Evolutionary conservation across 2,329 filamentous ascomycete species (phyloP).

Genomic region (Paracoccidioides lutzii): DNA sequence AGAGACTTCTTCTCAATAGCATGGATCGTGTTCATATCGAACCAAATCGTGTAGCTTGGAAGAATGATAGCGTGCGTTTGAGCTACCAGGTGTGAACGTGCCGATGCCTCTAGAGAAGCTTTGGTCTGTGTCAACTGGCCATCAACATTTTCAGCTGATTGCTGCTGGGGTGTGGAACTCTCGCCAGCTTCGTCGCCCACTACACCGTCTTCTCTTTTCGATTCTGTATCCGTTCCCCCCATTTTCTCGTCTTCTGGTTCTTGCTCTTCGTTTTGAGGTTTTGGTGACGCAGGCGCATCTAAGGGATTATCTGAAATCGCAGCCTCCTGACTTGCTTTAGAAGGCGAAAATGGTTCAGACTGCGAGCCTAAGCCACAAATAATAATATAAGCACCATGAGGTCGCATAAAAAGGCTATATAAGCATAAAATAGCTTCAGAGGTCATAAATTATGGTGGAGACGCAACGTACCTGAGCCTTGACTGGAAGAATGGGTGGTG

Average conservation of each 20-base stretch:
- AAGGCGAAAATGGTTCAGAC: conserved; percentile 21
- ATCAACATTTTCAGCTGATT: conserved; percentile 37
- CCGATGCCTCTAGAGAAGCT: conserved; percentile 67
- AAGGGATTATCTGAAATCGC: conserved; percentile 49
- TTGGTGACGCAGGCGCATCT: conserved; percentile 54
- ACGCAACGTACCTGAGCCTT: conserved; percentile 22
- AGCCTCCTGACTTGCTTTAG: conserved; percentile 18
- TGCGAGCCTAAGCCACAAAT: conserved; percentile 17
- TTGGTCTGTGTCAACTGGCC: conserved; percentile 56
- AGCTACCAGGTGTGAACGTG: conserved; percentile 79
- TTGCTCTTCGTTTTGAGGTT: conserved; percentile 46
- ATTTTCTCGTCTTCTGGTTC: conserved; percentile 64
- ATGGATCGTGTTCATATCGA: conserved; percentile 91
- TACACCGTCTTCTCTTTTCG: conserved; percentile 32
- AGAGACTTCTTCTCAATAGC: conserved; percentile 86
- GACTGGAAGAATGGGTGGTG: conserved; percentile 14
- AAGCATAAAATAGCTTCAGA: background rate
- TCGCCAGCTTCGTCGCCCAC: conserved; percentile 21
- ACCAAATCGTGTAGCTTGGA: conserved; percentile 96
- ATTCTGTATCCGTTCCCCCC: conserved; percentile 46
- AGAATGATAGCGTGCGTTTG: conserved; percentile 94
- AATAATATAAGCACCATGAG: conserved; percentile 11
- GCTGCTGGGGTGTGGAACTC: conserved; percentile 30
- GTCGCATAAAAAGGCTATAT: conserved; percentile 8
- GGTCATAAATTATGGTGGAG: background rate